A percentile compares a stretch with the other conserved stretches of the same genome.
phyloP scores from a whole-genome alignment of 805 yeast species.

The Yarrowia keelungensis region DNA sequence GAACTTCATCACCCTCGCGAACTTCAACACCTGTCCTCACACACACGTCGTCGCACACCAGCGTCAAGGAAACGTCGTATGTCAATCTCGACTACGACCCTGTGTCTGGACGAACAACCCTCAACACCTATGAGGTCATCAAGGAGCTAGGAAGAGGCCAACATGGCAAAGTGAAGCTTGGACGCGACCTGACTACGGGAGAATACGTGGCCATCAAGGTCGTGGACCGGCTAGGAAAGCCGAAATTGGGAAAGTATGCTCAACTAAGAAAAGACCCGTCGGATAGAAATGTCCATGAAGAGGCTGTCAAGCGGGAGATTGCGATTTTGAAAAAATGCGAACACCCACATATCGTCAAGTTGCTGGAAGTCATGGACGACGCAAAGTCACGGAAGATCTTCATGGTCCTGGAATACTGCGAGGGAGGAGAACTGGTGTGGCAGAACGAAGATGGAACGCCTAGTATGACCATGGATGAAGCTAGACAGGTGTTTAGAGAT shows the following conservation, averaged over 20 bases:
- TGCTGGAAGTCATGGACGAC: conserved; percentile 90
- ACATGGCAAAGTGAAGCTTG: conserved; percentile 97
- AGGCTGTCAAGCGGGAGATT: conserved; percentile 81
- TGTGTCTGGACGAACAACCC: conserved; percentile 73
- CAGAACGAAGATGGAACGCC: conserved; percentile 25
- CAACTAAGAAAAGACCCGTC: conserved; percentile 15
- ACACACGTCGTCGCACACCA: conserved; percentile 29
- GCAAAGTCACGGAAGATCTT: conserved; percentile 81
- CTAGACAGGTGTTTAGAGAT: conserved; percentile 72
- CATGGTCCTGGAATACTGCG: conserved; percentile 86
- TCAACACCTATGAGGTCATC: conserved; percentile 89
- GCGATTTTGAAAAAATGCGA: conserved; percentile 91
- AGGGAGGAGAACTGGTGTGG: conserved; percentile 79
- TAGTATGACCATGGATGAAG: conserved; percentile 35
- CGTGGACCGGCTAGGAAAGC: conserved; percentile 74
- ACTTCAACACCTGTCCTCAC: background rate
- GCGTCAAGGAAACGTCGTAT: conserved; percentile 81
- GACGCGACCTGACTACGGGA: conserved; percentile 66
- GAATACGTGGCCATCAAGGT: conserved; percentile 89
- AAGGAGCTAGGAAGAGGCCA: conserved; percentile 94
- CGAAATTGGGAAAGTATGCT: conserved; percentile 58
- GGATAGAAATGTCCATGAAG: conserved; percentile 58
- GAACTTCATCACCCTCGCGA: conserved; percentile 12
- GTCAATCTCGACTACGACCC: conserved; percentile 91
- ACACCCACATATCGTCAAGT: conserved; percentile 90